Evolutionary conservation across 2,329 filamentous ascomycete genomes (phyloP).

Genomic region (Sarocladium kiliense): DNA sequence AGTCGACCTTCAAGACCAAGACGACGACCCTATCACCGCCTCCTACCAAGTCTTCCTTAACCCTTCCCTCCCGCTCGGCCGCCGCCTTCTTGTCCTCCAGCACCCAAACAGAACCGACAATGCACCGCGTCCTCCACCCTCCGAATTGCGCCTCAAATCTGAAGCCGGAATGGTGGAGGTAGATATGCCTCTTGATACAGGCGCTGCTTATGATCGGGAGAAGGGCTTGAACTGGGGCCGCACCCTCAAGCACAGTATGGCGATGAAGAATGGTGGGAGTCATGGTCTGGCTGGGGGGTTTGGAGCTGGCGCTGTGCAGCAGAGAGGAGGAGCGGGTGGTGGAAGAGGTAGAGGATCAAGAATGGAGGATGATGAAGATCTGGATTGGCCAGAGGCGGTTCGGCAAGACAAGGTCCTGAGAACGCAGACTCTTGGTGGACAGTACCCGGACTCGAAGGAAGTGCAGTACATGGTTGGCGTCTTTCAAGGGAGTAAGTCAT

Average conservation of each 20-base stretch:
- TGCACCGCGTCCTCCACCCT: constrained; percentile 46
- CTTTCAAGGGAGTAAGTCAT: constrained; percentile 69
- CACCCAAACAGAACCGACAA: constrained; percentile 74
- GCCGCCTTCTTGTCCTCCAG: constrained; percentile 76
- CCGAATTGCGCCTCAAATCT: constrained; percentile 77
- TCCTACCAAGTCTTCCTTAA: constrained; percentile 86
- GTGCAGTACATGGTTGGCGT: constrained; percentile 88
- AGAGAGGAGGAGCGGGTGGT: constrained; percentile 23
- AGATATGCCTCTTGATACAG: constrained; percentile 71
- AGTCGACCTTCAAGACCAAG: background rate
- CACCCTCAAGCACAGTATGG: constrained; percentile 58
- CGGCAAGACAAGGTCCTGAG: constrained; percentile 67
- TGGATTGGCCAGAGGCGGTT: constrained; percentile 63
- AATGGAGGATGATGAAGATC: constrained; percentile 38
- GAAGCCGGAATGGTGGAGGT: constrained; percentile 81
- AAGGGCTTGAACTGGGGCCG: constrained; percentile 82
- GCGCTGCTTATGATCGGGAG: constrained; percentile 71
- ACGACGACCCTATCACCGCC: constrained; percentile 60
- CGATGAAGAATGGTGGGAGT: constrained; percentile 56
- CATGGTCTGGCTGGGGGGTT: constrained; percentile 71
- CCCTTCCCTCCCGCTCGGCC: constrained; percentile 56
- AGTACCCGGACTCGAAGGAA: constrained; percentile 63
- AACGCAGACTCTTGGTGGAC: constrained; percentile 80
- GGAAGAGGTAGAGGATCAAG: constrained; percentile 28
- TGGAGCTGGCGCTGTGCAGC: constrained; percentile 50